Evolutionary conservation across 352 stramenopile genomes (phyloP).

Genomic region (Lagenidium giganteum): DNA sequence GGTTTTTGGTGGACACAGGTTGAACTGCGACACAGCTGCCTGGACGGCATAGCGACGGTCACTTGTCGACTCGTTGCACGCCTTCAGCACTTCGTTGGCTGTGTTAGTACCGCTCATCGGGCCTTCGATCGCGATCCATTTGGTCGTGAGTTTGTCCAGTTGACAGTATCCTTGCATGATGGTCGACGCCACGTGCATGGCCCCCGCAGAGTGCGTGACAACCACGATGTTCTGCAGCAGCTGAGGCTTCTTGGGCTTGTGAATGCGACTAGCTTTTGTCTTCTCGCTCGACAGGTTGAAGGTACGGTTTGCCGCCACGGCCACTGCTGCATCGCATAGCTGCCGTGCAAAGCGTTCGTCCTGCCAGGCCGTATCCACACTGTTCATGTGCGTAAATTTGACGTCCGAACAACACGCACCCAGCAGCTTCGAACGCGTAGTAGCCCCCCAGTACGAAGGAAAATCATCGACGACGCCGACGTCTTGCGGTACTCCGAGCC

Average conservation of each 20-base stretch:
- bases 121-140: slow-evolving; percentile 34
- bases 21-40: slow-evolving; percentile 12
- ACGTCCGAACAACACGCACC: slow-evolving; percentile 23
- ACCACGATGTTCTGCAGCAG: slow-evolving; percentile 20
- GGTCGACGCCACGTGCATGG: slow-evolving; percentile 24
- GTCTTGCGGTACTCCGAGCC: slow-evolving; percentile 25
- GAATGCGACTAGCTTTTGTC: background rate
- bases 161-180: slow-evolving; percentile 21
- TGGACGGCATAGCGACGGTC: slow-evolving; percentile 4
- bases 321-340: slow-evolving; percentile 16
- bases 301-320: slow-evolving; percentile 6
- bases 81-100: slow-evolving; percentile 14
- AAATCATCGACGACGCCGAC: slow-evolving; percentile 19
- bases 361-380: slow-evolving; percentile 23
- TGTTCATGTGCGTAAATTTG: slow-evolving; percentile 29
- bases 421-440: slow-evolving; percentile 9
- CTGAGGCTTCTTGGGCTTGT: background rate
- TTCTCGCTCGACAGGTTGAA: slow-evolving; percentile 10
- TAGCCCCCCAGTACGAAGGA: slow-evolving; percentile 18
- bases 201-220: slow-evolving; percentile 36
- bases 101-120: slow-evolving; percentile 24
- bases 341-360: slow-evolving; percentile 13
- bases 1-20: slow-evolving; percentile 20
- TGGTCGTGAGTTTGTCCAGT: slow-evolving; percentile 18
- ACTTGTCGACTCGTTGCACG: slow-evolving; percentile 9